Percentiles rank a stretch among this genome's conserved stretches.
Conservation (phyloP, 805 yeast species). For the Ogataea ramenticola region DNA sequence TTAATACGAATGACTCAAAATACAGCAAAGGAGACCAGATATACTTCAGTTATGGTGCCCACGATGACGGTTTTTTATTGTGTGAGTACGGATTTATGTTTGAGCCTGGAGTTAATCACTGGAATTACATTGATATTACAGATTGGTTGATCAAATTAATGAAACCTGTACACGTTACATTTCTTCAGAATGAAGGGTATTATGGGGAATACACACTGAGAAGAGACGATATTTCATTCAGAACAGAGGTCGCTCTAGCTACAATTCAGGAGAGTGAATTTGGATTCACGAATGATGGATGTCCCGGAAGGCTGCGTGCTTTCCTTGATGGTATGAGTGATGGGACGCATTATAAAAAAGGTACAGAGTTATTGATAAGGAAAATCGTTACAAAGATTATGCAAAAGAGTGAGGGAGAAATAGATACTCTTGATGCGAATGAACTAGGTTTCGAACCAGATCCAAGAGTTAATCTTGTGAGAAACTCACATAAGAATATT, state of each 20-base stretch:
- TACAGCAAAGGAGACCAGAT: constrained; percentile 46
- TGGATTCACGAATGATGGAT: constrained; percentile 4
- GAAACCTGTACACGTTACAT: constrained; percentile 30
- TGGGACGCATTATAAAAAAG: constrained; percentile 31
- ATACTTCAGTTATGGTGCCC: constrained; percentile 79
- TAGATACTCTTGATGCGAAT: no score
- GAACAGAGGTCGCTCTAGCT: constrained; percentile 73
- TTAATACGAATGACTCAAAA: constrained; percentile 27
- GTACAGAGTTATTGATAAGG: constrained; percentile 23
- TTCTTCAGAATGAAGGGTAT: constrained; percentile 48
- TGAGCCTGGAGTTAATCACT: constrained; percentile 32
- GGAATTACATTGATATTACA: constrained; percentile 68
- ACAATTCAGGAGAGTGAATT: constrained; percentile 31
- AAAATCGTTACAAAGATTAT: constrained; percentile 18
- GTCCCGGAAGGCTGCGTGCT: constrained; percentile 28
- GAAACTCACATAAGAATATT: constrained; percentile 9
- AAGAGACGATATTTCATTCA: constrained; percentile 48
- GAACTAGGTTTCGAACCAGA: no score
- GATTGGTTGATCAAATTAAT: constrained; percentile 31
- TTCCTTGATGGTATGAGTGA: constrained; percentile 42
- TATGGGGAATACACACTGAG: constrained; percentile 69
- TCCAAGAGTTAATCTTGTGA: constrained; percentile 9
- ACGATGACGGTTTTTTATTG: constrained; percentile 71
- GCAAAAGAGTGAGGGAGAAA: no score
- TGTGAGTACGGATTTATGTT: constrained; percentile 84